These are phyloP conservation scores for Acorus calamus DNA, from an alignment of 106 monocot genomes.

Conservation along the genomic window DNA sequence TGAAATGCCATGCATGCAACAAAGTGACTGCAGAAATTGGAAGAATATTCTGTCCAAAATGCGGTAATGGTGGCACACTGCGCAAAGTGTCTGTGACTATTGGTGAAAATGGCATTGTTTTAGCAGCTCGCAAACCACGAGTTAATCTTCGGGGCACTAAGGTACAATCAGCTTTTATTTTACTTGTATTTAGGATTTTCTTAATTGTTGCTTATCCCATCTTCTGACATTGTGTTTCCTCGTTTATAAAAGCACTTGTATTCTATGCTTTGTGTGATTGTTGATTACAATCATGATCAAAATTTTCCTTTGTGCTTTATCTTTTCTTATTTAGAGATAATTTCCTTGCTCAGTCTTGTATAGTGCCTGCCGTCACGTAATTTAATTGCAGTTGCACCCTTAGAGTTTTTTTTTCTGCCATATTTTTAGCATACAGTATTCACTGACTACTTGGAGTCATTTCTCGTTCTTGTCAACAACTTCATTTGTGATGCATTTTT, in stretches of 20 bases:
- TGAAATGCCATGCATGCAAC: slow-evolving; percentile 95
- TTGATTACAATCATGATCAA: neutral
- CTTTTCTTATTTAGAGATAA: no score
- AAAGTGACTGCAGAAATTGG: slow-evolving; percentile 87
- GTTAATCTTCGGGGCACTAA: slow-evolving; percentile 84
- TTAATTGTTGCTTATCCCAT: no score
- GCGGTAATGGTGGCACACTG: slow-evolving; percentile 94
- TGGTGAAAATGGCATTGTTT: slow-evolving; percentile 70
- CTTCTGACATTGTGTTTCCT: no score
- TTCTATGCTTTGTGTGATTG: neutral
- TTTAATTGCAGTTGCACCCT: no score
- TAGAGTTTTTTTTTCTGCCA: no score
- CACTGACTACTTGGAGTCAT: no score
- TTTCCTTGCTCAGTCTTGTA: no score
- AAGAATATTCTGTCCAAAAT: slow-evolving; percentile 93
- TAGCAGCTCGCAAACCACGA: slow-evolving; percentile 69
- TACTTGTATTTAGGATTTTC: no score
- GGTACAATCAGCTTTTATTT: slow-evolving; percentile 20
- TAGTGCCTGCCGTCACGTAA: no score
- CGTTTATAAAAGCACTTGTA: neutral
- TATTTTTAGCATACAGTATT: no score
- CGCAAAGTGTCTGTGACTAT: slow-evolving; percentile 93
- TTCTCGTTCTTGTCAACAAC: no score
- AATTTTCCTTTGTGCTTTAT: neutral
- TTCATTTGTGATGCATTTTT: no score